Evolutionary conservation across 2,329 filamentous ascomycete genomes (phyloP), one percentile per base, ranked within the genome.

Genomic region (Rosellinia necatrix): DNA sequence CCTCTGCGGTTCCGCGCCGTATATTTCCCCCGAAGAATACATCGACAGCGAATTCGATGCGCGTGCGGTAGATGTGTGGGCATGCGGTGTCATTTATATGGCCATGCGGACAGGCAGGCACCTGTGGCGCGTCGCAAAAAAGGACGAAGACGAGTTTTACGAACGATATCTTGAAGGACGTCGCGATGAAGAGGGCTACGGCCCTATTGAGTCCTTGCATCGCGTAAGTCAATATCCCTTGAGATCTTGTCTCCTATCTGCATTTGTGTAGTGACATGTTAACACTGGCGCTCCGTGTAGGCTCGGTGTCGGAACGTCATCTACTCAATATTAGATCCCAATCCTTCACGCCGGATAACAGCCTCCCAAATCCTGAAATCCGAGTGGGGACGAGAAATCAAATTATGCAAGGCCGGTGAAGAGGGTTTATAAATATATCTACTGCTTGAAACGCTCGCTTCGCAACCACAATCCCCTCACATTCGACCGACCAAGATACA

Each of bases 41-140:
- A 85, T 87, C 2, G 92, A 96, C 70, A 92, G 88, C 72, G 94
- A 99, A 71, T 99, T 99, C 64, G 94, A 99, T 70, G 94, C 94
- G 25, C 85, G 94, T 55, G 93, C 94, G n/a, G 93, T 99, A 44
- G 94, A 99, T 69, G 89, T 97, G 12, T 99, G 94, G 94, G 94
- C 94, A 21, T 96, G 92, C 58, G 94, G 94, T 70, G 94, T 99
- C 48, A 99, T 99, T 58, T 99, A 99, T 77, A 99, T 99, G 94
- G 94, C 94, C 12, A 99, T 99, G 94, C 84, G 94, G 56, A 97
- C 93, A 2, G 94, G 94, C 5, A 84, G 94, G 49, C 94, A 99
- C 74, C 80, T 99, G 7, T 99, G 94, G 94, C 89, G 92, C 51
- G 86, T 97, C n/a, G 94, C 94, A 6, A 93, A 93, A 74, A 96